Conservation (phyloP, 2,329 filamentous ascomycete species). For the Aspergillus sp. region DNA sequence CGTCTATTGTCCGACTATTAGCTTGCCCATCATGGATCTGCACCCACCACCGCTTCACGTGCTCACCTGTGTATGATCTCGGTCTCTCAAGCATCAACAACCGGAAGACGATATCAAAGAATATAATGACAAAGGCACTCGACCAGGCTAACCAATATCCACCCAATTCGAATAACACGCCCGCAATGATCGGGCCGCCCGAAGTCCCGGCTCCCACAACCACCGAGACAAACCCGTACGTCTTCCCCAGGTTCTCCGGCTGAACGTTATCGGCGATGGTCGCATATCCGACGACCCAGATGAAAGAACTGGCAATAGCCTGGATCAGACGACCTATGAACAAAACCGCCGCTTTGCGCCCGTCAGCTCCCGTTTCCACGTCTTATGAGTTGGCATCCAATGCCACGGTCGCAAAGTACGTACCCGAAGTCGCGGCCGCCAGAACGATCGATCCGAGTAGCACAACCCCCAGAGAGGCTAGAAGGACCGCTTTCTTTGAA, state of each 20-base stretch:
- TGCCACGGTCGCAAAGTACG: conserved; percentile 2
- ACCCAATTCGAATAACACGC: conserved; percentile 25
- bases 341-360: conserved; percentile 5
- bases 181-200: conserved; percentile 28
- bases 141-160: conserved; percentile 33
- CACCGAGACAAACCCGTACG: conserved; percentile 25
- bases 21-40: background rate
- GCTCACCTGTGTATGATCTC: conserved; percentile 1
- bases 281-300: conserved; percentile 32
- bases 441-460: conserved; percentile 22
- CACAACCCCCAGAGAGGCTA: conserved; percentile 20
- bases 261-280: conserved; percentile 28
- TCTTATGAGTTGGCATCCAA: too few species aligned
- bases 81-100: conserved; percentile 21
- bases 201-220: conserved; percentile 26
- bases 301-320: conserved; percentile 23
- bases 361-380: background rate
- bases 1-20: background rate
- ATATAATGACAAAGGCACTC: conserved; percentile 25
- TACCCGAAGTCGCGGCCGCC: conserved; percentile 25
- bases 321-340: conserved; percentile 30
- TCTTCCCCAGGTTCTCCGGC: conserved; percentile 24
- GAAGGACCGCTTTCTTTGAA: conserved; percentile 20
- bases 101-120: conserved; percentile 29
- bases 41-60: too few species aligned